Evolutionary conservation across 768 basidiomycete genomes (phyloP).

Genomic region (Dioszegia crocea): DNA sequence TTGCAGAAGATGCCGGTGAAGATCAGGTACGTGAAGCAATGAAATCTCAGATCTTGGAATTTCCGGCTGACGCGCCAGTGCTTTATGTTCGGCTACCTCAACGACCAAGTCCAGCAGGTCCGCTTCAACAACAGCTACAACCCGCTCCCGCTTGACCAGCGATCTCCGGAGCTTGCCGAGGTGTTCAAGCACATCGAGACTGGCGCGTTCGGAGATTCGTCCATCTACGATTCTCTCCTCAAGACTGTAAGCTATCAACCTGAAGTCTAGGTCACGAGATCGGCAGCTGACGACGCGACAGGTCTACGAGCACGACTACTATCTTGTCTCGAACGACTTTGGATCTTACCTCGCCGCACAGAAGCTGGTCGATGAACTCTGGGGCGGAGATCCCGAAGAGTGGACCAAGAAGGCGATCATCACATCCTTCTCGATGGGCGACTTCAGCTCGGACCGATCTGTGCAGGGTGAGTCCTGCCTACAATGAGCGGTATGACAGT

Average conservation of each 20-base stretch:
- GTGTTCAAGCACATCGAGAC: constrained; percentile 71
- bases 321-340: constrained; percentile 77
- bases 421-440: constrained; percentile 69
- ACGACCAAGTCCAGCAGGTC: constrained; percentile 69
- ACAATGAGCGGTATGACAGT: neutral
- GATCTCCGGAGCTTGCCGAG: constrained; percentile 73
- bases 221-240: constrained; percentile 70
- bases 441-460: constrained; percentile 90
- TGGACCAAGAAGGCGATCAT: constrained; percentile 73
- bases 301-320: constrained; percentile 43
- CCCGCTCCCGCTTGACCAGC: constrained; percentile 71
- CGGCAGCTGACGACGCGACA: neutral
- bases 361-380: constrained; percentile 81
- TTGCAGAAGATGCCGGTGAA: constrained; percentile 57
- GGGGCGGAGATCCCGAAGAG: constrained; percentile 65
- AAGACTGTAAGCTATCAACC: constrained; percentile 10
- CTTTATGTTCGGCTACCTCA: constrained; percentile 59
- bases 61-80: constrained; percentile 59
- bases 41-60: too few relatives aligned
- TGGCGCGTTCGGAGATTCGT: constrained; percentile 69
- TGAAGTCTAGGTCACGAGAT: neutral
- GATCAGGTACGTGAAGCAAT: constrained; percentile 43
- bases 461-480: constrained; percentile 80
- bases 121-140: constrained; percentile 82
- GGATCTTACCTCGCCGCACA: constrained; percentile 85